Evolutionary conservation across 768 basidiomycete species (phyloP).

Genomic region (Mycena indigotica): DNA sequence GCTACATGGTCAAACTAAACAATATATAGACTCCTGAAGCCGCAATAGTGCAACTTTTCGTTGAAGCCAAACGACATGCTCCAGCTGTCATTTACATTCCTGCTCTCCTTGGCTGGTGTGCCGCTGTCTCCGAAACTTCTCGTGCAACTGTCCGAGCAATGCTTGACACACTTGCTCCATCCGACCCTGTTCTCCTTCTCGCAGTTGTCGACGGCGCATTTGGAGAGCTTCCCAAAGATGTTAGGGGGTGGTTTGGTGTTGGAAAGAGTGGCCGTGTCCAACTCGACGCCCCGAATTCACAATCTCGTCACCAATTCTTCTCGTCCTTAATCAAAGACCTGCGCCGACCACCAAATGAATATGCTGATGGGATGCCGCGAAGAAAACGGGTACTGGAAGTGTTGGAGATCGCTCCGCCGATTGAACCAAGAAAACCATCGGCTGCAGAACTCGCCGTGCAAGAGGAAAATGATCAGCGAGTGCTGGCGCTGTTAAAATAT

Average conservation of each 20-base stretch:
- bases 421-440: slow-evolving; percentile 81
- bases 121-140: slow-evolving; percentile 80
- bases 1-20: background rate
- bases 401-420: slow-evolving; percentile 85
- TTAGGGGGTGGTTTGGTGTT: slow-evolving; percentile 88
- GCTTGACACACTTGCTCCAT: slow-evolving; percentile 87
- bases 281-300: slow-evolving; percentile 51
- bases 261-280: slow-evolving; percentile 74
- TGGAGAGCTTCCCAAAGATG: slow-evolving; percentile 72
- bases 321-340: slow-evolving; percentile 69
- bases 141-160: slow-evolving; percentile 85
- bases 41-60: slow-evolving; percentile 90
- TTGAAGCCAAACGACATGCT: slow-evolving; percentile 96
- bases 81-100: slow-evolving; percentile 96
- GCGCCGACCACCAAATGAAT: slow-evolving; percentile 76
- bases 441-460: slow-evolving; percentile 82
- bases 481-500: slow-evolving; percentile 81
- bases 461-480: slow-evolving; percentile 76
- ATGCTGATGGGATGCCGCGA: slow-evolving; percentile 85
- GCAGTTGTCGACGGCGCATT: slow-evolving; percentile 84
- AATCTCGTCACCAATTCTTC: slow-evolving; percentile 77
- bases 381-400: slow-evolving; percentile 83
- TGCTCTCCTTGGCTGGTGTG: slow-evolving; percentile 82
- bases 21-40: slow-evolving; percentile 78
- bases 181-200: slow-evolving; percentile 91